Conservation (phyloP, 768 basidiomycete species). For the Pleurotus pulmonarius region DNA sequence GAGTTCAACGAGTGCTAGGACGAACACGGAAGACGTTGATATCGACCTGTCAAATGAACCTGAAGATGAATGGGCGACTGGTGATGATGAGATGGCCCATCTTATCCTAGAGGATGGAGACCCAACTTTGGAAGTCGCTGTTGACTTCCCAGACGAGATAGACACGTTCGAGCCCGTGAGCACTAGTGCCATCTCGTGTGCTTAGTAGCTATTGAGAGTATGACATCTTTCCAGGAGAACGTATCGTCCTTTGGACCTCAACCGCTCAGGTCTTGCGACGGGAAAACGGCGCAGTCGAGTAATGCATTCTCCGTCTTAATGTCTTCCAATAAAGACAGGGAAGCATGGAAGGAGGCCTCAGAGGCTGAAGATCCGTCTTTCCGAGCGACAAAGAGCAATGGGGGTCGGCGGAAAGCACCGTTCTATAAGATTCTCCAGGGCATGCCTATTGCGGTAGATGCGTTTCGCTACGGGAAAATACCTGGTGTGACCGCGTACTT, state of each 20-base stretch:
- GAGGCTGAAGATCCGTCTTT: slow-evolving; percentile 44
- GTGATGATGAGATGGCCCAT: slow-evolving; percentile 38
- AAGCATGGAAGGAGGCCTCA: slow-evolving; percentile 82
- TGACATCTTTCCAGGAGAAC: too few species aligned
- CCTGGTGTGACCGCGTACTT: slow-evolving; percentile 90
- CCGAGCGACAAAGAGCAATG: slow-evolving; percentile 41
- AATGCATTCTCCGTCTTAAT: slow-evolving; percentile 82
- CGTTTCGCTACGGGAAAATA: slow-evolving; percentile 91
- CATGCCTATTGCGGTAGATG: slow-evolving; percentile 98
- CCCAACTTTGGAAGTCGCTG: slow-evolving; percentile 14
- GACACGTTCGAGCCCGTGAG: neutral
- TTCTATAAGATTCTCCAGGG: slow-evolving; percentile 96
- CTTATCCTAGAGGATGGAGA: slow-evolving; percentile 17
- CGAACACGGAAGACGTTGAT: slow-evolving; percentile 13
- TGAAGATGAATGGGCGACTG: slow-evolving; percentile 63
- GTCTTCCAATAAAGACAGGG: slow-evolving; percentile 78
- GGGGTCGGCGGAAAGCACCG: slow-evolving; percentile 71
- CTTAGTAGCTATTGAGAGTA: too few species aligned
- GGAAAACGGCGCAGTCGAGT: slow-evolving; percentile 15
- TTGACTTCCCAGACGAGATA: neutral
- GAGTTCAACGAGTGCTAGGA: neutral
- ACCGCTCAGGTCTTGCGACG: slow-evolving; percentile 14
- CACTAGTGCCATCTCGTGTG: neutral
- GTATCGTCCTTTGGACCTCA: slow-evolving; percentile 3
- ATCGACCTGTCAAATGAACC: slow-evolving; percentile 24